A percentile compares a stretch with the other conserved stretches of the same genome.
Evolutionary conservation across 768 basidiomycete genomes (phyloP).

Genomic region (Pleurotus pulmonarius): DNA sequence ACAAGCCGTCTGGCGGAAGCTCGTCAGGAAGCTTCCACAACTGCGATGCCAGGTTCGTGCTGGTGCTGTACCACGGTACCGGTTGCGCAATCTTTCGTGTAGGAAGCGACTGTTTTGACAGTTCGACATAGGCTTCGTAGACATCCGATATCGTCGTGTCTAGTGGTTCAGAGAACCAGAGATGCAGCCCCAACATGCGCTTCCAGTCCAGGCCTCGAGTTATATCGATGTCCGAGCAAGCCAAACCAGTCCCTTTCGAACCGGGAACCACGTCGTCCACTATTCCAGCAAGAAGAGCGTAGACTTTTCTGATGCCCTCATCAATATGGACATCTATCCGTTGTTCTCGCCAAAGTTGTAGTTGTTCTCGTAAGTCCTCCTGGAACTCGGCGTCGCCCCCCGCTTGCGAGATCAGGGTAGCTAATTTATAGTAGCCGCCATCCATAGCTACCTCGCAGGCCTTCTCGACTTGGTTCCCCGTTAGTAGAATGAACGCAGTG

Average conservation of each 20-base stretch:
- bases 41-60: slow-evolving; percentile 12
- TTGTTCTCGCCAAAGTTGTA: slow-evolving; percentile 81
- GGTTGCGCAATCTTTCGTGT: slow-evolving; percentile 44
- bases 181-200: slow-evolving; percentile 80
- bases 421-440: slow-evolving; percentile 76
- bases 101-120: slow-evolving; percentile 30
- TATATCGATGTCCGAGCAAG: slow-evolving; percentile 55
- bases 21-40: slow-evolving; percentile 41
- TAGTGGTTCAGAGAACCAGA: slow-evolving; percentile 84
- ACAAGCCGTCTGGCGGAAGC: slow-evolving; percentile 67
- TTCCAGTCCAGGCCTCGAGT: slow-evolving; percentile 88
- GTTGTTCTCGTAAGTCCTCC: slow-evolving; percentile 68
- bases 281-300: slow-evolving; percentile 76
- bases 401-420: slow-evolving; percentile 85
- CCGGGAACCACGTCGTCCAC: slow-evolving; percentile 58
- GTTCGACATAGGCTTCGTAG: slow-evolving; percentile 55
- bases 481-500: slow-evolving; percentile 71
- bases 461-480: slow-evolving; percentile 84
- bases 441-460: slow-evolving; percentile 75
- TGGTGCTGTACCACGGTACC: slow-evolving; percentile 54
- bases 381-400: slow-evolving; percentile 75
- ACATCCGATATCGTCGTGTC: slow-evolving; percentile 69
- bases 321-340: slow-evolving; percentile 66
- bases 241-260: slow-evolving; percentile 44
- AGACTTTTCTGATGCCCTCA: slow-evolving; percentile 70